These are phyloP conservation scores for Xerocomellus dryophilus DNA, from an alignment of 768 basidiomycete species.

Conservation along the genomic window DNA sequence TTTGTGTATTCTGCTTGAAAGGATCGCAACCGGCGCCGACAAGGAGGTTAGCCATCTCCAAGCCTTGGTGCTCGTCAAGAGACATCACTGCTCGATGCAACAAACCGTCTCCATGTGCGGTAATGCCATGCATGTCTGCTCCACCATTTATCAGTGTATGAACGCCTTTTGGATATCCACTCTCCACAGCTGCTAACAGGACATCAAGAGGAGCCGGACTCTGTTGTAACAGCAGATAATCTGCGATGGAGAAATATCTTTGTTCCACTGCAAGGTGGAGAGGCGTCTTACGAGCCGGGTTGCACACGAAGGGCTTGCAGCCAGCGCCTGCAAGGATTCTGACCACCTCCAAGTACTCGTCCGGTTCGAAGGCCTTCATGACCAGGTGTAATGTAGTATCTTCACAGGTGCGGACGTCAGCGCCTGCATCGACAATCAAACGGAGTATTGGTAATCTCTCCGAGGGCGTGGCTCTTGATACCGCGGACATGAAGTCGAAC, in stretches of 20 bases:
- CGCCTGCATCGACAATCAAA: neutral
- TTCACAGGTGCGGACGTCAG: neutral
- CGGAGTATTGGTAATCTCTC: neutral
- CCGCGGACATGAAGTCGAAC: neutral
- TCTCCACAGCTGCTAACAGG: neutral
- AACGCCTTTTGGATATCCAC: neutral
- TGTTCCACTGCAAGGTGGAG: neutral
- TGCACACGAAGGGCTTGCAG: neutral
- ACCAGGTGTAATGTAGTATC: neutral
- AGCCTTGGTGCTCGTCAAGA: neutral
- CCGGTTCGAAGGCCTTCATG: no score
- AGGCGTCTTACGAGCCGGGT: neutral
- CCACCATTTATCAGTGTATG: neutral
- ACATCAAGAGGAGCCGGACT: neutral
- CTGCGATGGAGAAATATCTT: neutral
- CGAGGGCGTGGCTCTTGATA: neutral
- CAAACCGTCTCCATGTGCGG: neutral
- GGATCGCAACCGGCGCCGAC: conserved; percentile 9
- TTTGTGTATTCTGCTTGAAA: neutral
- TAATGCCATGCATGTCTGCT: neutral
- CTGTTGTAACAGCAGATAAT: neutral
- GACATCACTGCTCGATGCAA: neutral
- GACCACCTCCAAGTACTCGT: neutral
- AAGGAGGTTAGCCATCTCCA: conserved; percentile 2
- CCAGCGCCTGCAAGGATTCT: neutral